Conservation (phyloP, 23 red algal species). For the Gracilariopsis chorda region DNA sequence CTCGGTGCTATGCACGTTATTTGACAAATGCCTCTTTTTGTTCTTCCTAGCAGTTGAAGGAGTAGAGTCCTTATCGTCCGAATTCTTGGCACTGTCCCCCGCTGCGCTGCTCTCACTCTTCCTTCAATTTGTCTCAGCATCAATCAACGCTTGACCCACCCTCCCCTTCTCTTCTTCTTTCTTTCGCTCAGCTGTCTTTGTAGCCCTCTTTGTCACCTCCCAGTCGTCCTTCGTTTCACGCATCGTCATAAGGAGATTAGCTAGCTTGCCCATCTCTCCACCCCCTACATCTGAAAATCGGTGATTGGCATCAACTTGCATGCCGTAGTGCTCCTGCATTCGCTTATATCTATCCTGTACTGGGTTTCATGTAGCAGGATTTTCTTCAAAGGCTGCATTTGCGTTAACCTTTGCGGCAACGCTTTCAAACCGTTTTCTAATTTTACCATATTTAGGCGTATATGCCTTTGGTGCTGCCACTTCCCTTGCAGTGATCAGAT, state of each 20-base stretch:
- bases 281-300: neutral
- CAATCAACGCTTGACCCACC: neutral
- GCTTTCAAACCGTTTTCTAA: too few relatives aligned
- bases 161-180: neutral
- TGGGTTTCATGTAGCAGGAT: neutral
- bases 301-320: neutral
- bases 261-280: neutral
- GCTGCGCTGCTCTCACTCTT: too few relatives aligned
- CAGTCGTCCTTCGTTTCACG: neutral
- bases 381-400: neutral
- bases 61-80: too few relatives aligned
- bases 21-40: too few relatives aligned
- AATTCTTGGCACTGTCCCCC: too few relatives aligned
- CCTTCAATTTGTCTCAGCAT: neutral
- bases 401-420: too few relatives aligned
- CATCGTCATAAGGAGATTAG: constrained; percentile 8
- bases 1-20: too few relatives aligned
- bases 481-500: too few relatives aligned
- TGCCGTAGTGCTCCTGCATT: neutral
- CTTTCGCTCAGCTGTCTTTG: neutral
- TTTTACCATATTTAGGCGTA: too few relatives aligned
- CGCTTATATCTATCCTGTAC: constrained; percentile 12
- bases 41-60: too few relatives aligned
- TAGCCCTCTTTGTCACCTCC: neutral
- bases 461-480: too few relatives aligned